These are phyloP conservation scores for Cicer chorassanicum DNA, from an alignment of 306 rosid species.

Conservation along the genomic window DNA sequence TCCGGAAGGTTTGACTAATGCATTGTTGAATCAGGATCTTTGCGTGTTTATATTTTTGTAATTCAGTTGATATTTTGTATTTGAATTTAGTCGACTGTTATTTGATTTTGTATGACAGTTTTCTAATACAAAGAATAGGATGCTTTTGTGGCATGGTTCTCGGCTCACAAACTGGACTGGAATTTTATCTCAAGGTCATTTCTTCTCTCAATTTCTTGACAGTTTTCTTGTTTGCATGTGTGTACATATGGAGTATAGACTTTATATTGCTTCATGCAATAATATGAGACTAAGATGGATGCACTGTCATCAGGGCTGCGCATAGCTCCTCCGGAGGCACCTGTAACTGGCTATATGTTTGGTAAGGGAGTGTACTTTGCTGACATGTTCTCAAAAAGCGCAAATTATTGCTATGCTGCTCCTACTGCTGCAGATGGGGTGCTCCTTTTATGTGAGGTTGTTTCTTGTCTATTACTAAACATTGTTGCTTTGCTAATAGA, in stretches of 20 bases:
- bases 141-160: conserved; percentile 98
- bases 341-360: conserved; percentile 94
- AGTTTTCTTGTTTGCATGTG: conserved; percentile 23
- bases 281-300: conserved; percentile 34
- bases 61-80: conserved; percentile 26
- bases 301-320: conserved; percentile 73
- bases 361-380: conserved; percentile 98
- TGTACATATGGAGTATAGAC: conserved; percentile 26
- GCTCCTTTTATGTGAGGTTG: conserved; percentile 95
- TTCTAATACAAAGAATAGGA: conserved; percentile 68
- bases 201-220: conserved; percentile 26
- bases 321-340: conserved; percentile 99
- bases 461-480: conserved; percentile 36
- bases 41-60: conserved; percentile 21
- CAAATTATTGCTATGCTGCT: conserved; percentile 86
- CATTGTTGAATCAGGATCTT: conserved; percentile 24
- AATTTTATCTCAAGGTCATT: conserved; percentile 93
- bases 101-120: conserved; percentile 60
- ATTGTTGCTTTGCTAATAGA: conserved; percentile 11
- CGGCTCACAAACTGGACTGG: conserved; percentile 97
- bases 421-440: conserved; percentile 63
- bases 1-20: conserved; percentile 69
- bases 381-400: conserved; percentile 99
- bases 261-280: conserved; percentile 35
- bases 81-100: conserved; percentile 14